Conservation (phyloP, 1,139 yeast genomes). For the Geotrichum citri-aurantii region DNA sequence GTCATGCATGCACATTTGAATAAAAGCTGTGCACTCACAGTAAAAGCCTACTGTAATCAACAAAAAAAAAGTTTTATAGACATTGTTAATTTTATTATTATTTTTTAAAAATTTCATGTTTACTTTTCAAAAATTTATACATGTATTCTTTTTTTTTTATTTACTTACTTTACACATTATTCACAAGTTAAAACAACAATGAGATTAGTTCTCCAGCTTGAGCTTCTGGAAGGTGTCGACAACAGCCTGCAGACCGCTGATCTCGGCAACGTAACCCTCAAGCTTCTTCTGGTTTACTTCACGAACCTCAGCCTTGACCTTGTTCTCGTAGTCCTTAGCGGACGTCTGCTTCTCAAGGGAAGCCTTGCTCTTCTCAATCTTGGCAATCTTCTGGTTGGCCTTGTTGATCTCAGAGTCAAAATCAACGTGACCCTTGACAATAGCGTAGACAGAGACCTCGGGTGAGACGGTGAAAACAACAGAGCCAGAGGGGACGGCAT, state of each 20-base stretch:
- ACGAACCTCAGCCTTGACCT: slow-evolving; percentile 78
- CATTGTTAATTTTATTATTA: background rate
- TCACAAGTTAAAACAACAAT: background rate
- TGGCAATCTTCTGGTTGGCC: slow-evolving; percentile 68
- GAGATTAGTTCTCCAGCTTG: slow-evolving; percentile 26
- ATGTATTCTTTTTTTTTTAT: background rate
- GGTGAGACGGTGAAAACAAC: slow-evolving; percentile 79
- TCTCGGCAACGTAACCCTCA: slow-evolving; percentile 74
- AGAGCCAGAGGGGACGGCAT: slow-evolving; percentile 78
- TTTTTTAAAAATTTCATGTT: background rate
- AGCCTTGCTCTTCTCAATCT: slow-evolving; percentile 45
- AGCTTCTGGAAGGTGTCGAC: slow-evolving; percentile 40
- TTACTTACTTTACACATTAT: background rate
- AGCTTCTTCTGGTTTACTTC: slow-evolving; percentile 66
- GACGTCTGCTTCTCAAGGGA: slow-evolving; percentile 55
- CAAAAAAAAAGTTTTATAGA: background rate
- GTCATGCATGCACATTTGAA: background rate
- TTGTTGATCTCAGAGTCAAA: slow-evolving; percentile 84
- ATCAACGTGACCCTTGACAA: slow-evolving; percentile 93
- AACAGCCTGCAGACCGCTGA: slow-evolving; percentile 55
- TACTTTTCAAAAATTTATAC: background rate
- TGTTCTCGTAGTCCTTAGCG: slow-evolving; percentile 76
- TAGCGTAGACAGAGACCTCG: slow-evolving; percentile 75
- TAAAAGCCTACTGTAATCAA: background rate
- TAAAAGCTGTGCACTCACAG: background rate